Conservation (phyloP, 192 early-diverging fungal genomes). For the Coemansia umbellata region DNA sequence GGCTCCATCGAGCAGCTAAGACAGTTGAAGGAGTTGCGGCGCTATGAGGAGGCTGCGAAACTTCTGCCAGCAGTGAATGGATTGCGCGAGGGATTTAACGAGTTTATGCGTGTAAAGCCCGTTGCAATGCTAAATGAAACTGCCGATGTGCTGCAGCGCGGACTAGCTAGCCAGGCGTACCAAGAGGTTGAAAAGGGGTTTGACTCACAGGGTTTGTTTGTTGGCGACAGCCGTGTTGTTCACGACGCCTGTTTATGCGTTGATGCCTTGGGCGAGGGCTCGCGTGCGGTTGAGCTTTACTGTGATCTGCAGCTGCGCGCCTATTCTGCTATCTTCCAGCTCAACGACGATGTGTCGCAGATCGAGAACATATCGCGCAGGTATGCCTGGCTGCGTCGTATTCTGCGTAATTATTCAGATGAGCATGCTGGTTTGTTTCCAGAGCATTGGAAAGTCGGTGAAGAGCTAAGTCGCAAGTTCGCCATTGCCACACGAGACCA, state of each 20-base stretch:
- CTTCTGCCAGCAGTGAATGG: constrained; percentile 78
- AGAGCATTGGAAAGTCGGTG: constrained; percentile 58
- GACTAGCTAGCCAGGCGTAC: constrained; percentile 62
- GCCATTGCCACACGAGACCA: constrained; percentile 77
- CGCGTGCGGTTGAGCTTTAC: constrained; percentile 61
- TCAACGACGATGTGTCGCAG: constrained; percentile 69
- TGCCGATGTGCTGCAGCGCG: constrained; percentile 60
- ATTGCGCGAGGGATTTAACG: constrained; percentile 70
- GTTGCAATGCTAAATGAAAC: constrained; percentile 65
- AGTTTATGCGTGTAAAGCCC: constrained; percentile 69
- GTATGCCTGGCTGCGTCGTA: constrained; percentile 89
- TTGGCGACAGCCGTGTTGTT: constrained; percentile 53
- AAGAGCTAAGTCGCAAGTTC: constrained; percentile 68
- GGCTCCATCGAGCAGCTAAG: constrained; percentile 73
- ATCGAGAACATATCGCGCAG: constrained; percentile 81
- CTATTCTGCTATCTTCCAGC: constrained; percentile 77
- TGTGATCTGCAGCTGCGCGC: constrained; percentile 76
- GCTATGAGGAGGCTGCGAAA: constrained; percentile 78
- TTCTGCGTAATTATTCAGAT: constrained; percentile 88
- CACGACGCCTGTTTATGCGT: constrained; percentile 76
- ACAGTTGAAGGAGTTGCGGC: constrained; percentile 57
- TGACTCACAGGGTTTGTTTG: constrained; percentile 57
- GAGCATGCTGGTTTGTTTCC: constrained; percentile 83
- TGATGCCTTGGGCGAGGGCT: constrained; percentile 66
- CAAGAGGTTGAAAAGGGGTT: constrained; percentile 74